Evolutionary conservation across 768 basidiomycete species (phyloP), one percentile per base, ranked within the genome.

Genomic region (Trametes sanguinea): DNA sequence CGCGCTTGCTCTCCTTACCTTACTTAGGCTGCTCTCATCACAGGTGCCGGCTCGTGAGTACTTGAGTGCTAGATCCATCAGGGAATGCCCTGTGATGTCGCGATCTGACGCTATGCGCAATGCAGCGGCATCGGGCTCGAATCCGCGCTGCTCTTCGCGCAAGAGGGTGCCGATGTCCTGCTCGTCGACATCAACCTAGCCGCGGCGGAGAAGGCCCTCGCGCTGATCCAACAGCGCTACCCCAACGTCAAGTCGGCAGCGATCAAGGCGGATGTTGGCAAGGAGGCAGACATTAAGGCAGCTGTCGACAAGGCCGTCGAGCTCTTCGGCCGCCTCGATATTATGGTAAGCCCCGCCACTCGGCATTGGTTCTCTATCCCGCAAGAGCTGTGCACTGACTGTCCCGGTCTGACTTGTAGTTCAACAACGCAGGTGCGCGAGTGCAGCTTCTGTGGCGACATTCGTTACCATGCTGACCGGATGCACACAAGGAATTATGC

Each of bases 51-150:
- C 59, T 77, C 76, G 82, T 83, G 64, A 68, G 81, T 73, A n/a
- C 30, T 50, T 13, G 10, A 33, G 16, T 11, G 11, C 35, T 37
- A 6, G 11, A 37, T 6, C 35, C 35, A 11, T 11, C 11, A 6
- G 35, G 11, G 35, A 11, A 37, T 11, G 35, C 11, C n/a, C 52
- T 37, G 8, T 4, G 11, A 9, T 16, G 45, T 39, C 44, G 33
- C 44, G 17, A 4, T 17, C 8, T 37, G 27, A 27, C 29, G 3
- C 16, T 37, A 43, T 29, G 39, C 44, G n/a, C 40, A 13, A 62
- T 63, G 45, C 74, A 98, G 95, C 58, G 97, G 97, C 0, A 97
- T 99, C 74, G 97, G 97, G 30, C 84, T 98, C 51, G 95, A 99
- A 77, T 90, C 95, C 0, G 87, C 94, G n/a, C 81, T 98, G 62